Base-by-base conservation (phyloP, 805 yeast genomes). In the Priceomyces medius region DNA sequence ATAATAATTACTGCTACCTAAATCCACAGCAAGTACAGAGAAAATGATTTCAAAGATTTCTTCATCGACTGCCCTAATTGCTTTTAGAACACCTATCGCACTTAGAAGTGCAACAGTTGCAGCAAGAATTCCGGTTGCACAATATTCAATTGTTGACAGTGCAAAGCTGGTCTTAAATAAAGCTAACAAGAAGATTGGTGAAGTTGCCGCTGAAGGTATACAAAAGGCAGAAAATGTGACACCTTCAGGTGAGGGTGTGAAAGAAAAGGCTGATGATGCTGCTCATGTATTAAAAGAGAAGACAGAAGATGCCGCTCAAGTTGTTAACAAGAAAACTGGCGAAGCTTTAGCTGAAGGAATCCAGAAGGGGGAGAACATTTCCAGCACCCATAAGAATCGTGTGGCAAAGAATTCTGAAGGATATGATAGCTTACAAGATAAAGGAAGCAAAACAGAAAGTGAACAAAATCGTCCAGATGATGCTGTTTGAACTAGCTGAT, bases 391-490 rank as follows among this genome's bases (percentile, higher is more conserved):
- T n/a, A 50, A 54, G 46, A 38, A 40, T 19, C 56, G 55, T 41
- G 67, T 62, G 2, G 49, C 45, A 18, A 40, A 60, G 29, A 63
- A 65, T 45, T 44, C 58, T 33, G 42, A 55, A 26, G 76, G 75
- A 10, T 71, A 71, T 54, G 42, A 59, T 26, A 49, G 58, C 48
- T 61, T 72, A 46, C 72, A 70, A 52, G 73, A 71, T 42, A 72
- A 70, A 51, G 77, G 76, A 10, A 31, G 59, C 38, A 63, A 70
- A 47, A 58, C 61, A 16, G 75, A 71, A 48, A 45, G 53, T 29
- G 76, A 71, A 52, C 76, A 73, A 50, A 61, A 66, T 50, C 62
- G 77, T 40, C 74, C 76, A 5, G 76, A 71, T 31, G 77, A 73
- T 49, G 75, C 64, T 14, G 20, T 32, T 17, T 32, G 14, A 26